phyloP scores from a whole-genome alignment of 108 stramenopile genomes.

The Bacterosira constricta region DNA sequence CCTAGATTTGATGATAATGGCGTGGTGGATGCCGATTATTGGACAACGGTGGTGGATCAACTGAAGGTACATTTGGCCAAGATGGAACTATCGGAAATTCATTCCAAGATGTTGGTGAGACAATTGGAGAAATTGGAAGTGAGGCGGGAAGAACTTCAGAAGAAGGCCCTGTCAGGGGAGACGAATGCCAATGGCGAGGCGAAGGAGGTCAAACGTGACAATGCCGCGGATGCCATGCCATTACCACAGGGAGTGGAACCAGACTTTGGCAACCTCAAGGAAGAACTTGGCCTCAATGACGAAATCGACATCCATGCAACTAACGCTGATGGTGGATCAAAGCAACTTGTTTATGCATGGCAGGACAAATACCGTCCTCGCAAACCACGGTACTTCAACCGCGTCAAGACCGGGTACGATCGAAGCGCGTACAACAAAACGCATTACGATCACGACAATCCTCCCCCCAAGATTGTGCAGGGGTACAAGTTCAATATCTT shows the following conservation, averaged over 20 bases:
- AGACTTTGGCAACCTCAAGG: constrained; percentile 87
- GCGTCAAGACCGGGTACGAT: constrained; percentile 97
- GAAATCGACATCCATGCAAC: constrained; percentile 57
- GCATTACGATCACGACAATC: constrained; percentile 98
- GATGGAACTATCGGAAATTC: constrained; percentile 79
- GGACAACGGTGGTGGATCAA: constrained; percentile 85
- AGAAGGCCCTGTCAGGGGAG: constrained; percentile 38
- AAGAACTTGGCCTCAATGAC: constrained; percentile 80
- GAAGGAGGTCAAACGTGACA: constrained; percentile 18
- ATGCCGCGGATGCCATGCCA: constrained; percentile 37
- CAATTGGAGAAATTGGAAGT: constrained; percentile 91
- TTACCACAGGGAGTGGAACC: constrained; percentile 64
- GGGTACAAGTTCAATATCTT: constrained; percentile 99
- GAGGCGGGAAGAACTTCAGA: constrained; percentile 68
- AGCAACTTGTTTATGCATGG: constrained; percentile 68
- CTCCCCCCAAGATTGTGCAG: constrained; percentile 99
- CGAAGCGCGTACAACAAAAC: constrained; percentile 99
- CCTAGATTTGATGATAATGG: constrained; percentile 45
- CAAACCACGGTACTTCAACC: constrained; percentile 99
- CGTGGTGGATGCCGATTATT: constrained; percentile 80
- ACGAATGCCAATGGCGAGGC: constrained; percentile 33
- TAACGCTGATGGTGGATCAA: neutral
- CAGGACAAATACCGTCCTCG: constrained; percentile 95
- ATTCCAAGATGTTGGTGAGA: constrained; percentile 91
- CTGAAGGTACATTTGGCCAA: constrained; percentile 86